Evolutionary conservation across 2,329 filamentous ascomycete genomes (phyloP).

Genomic region (Diplodia mutila): DNA sequence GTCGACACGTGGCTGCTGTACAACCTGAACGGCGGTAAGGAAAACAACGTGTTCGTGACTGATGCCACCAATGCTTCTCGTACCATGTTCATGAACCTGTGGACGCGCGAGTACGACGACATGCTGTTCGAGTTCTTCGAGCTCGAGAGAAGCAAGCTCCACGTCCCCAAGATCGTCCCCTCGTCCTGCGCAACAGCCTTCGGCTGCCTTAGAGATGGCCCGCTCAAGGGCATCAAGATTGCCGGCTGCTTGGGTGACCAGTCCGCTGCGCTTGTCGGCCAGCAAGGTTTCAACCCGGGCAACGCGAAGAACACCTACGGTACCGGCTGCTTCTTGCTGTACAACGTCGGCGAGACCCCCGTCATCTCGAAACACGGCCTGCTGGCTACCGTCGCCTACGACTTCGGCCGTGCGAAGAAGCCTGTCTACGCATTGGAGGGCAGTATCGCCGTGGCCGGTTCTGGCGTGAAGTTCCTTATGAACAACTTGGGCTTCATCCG

Average conservation of each 20-base stretch:
- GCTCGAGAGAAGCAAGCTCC: conserved; percentile 71
- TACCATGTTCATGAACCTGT: conserved; percentile 94
- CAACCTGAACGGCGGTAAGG: conserved; percentile 74
- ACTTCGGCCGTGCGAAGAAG: conserved; percentile 65
- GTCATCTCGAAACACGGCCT: conserved; percentile 79
- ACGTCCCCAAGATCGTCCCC: conserved; percentile 79
- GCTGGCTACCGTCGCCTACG: conserved; percentile 77
- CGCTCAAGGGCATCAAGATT: conserved; percentile 71
- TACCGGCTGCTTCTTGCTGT: conserved; percentile 80
- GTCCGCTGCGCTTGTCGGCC: conserved; percentile 77
- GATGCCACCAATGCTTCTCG: conserved; percentile 86
- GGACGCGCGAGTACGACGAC: conserved; percentile 78
- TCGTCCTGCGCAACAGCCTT: conserved; percentile 77
- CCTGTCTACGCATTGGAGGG: conserved; percentile 77
- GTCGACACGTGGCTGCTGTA: conserved; percentile 89
- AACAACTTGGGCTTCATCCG: conserved; percentile 63
- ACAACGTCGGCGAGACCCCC: conserved; percentile 78
- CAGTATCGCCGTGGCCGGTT: conserved; percentile 75
- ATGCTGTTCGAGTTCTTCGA: conserved; percentile 77
- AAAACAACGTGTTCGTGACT: conserved; percentile 74
- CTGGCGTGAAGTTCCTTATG: conserved; percentile 67
- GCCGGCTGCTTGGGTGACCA: conserved; percentile 84
- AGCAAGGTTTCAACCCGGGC: conserved; percentile 77
- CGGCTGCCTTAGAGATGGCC: conserved; percentile 67
- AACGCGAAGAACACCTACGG: conserved; percentile 85